Evolutionary conservation across 371 early-diverging fungal species (phyloP).

Genomic region (Mortierella sp.): DNA sequence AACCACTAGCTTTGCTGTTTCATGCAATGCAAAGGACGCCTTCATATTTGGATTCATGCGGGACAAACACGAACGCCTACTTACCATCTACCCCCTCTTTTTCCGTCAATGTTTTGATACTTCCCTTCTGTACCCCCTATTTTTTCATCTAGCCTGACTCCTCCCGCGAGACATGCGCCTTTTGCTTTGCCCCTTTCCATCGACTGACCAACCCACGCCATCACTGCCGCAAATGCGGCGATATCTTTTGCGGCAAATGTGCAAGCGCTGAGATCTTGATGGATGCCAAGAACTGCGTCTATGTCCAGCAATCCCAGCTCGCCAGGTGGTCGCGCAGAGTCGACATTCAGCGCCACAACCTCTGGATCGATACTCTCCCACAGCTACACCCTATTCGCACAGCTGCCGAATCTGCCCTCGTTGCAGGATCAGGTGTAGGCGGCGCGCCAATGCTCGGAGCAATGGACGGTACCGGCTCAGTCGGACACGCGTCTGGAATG

Average conservation of each 20-base stretch:
- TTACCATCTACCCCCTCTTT: not conserved
- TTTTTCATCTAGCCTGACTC: constrained; percentile 30
- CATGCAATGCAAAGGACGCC: not conserved
- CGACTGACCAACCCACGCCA: constrained; percentile 53
- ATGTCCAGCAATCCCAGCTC: constrained; percentile 53
- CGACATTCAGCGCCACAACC: constrained; percentile 42
- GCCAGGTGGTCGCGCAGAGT: constrained; percentile 51
- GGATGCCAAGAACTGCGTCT: constrained; percentile 58
- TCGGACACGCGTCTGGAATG: constrained; percentile 20
- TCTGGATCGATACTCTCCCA: constrained; percentile 54
- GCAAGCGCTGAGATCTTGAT: constrained; percentile 56
- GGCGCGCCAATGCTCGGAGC: constrained; percentile 6
- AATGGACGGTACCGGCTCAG: constrained; percentile 14
- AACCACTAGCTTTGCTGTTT: not conserved
- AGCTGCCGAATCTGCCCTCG: constrained; percentile 39
- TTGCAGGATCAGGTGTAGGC: not conserved
- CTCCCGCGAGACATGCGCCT: constrained; percentile 50
- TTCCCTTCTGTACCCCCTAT: not conserved
- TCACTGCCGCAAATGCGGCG: constrained; percentile 55
- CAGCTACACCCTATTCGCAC: constrained; percentile 53
- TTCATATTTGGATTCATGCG: not conserved
- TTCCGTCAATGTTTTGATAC: not conserved
- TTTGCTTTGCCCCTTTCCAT: constrained; percentile 46
- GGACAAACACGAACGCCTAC: not conserved
- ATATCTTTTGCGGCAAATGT: constrained; percentile 50